These are phyloP conservation scores for Neocallimastix lanati DNA, from an alignment of 192 early-diverging fungal species.

Conservation along the genomic window DNA sequence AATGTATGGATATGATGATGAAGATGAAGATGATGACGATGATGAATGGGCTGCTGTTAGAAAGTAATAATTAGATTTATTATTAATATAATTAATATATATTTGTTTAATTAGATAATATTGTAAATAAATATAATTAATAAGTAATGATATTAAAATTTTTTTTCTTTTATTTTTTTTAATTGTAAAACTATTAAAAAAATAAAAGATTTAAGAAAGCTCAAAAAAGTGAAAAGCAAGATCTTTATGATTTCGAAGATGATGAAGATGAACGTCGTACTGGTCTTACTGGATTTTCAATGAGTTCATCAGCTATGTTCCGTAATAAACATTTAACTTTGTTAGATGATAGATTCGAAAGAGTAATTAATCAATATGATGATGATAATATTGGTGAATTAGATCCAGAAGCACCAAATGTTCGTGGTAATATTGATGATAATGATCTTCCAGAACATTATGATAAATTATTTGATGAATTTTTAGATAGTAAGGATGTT, in stretches of 20 bases:
- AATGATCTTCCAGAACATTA: constrained; percentile 4
- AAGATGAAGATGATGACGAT: constrained; percentile 30
- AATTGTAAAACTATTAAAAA: too few relatives aligned
- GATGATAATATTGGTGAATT: constrained; percentile 23
- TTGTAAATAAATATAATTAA: too few relatives aligned
- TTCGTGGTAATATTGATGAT: constrained; percentile 31
- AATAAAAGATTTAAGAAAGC: constrained; percentile 24
- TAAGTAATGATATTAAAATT: constrained; percentile 22
- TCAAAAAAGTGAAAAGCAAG: constrained; percentile 11
- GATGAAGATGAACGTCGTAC: constrained; percentile 22
- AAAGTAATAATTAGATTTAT: constrained; percentile 26
- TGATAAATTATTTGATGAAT: constrained; percentile 25
- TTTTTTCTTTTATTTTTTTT: too few relatives aligned
- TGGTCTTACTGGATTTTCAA: constrained; percentile 41
- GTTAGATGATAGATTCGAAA: constrained; percentile 87
- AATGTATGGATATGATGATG: neutral
- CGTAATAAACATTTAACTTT: constrained; percentile 76
- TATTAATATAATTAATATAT: too few relatives aligned
- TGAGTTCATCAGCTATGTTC: constrained; percentile 85
- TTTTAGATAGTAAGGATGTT: constrained; percentile 19
- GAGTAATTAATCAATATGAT: constrained; percentile 27
- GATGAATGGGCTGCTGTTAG: constrained; percentile 24
- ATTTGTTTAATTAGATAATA: too few relatives aligned
- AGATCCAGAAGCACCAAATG: constrained; percentile 18
- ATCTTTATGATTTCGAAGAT: constrained; percentile 8